Evolutionary conservation across 257 asterid species (phyloP).

Genomic region (Solanum pinnatisectum): DNA sequence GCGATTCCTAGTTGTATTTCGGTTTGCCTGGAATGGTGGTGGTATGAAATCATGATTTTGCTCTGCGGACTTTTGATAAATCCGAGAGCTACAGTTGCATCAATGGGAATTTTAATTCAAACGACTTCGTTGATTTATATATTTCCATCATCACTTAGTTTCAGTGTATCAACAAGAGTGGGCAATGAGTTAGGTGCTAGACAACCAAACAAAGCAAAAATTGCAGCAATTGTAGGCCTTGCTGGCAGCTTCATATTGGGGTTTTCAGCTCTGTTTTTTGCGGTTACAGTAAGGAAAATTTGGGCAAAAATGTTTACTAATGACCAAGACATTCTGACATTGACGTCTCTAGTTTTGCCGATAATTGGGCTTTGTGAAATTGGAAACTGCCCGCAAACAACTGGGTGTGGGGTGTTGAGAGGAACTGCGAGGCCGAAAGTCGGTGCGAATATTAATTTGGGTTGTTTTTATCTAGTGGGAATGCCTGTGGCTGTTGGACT

Average conservation of each 20-base stretch:
- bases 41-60: constrained; percentile 27
- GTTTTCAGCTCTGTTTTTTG: constrained; percentile 9
- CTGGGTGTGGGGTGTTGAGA: constrained; percentile 19
- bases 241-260: constrained; percentile 14
- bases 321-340: constrained; percentile 6
- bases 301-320: constrained; percentile 20
- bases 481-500: constrained; percentile 18
- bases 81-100: constrained; percentile 16
- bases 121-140: constrained; percentile 20
- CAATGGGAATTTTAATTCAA: constrained; percentile 23
- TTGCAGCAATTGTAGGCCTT: constrained; percentile 13
- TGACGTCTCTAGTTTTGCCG: constrained; percentile 11
- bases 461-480: constrained; percentile 19
- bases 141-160: constrained; percentile 24
- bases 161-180: constrained; percentile 22
- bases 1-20: constrained; percentile 26
- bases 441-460: constrained; percentile 20
- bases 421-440: constrained; percentile 22
- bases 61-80: constrained; percentile 13
- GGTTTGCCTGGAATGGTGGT: constrained; percentile 29
- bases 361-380: constrained; percentile 22
- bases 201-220: constrained; percentile 7
- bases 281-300: constrained; percentile 3
- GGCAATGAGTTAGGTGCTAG: constrained; percentile 19
- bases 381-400: constrained; percentile 21